Evolutionary conservation across 2,329 filamentous ascomycete species (phyloP), one percentile per base, ranked within the genome.

Genomic region (Ophiostoma fasciatum): DNA sequence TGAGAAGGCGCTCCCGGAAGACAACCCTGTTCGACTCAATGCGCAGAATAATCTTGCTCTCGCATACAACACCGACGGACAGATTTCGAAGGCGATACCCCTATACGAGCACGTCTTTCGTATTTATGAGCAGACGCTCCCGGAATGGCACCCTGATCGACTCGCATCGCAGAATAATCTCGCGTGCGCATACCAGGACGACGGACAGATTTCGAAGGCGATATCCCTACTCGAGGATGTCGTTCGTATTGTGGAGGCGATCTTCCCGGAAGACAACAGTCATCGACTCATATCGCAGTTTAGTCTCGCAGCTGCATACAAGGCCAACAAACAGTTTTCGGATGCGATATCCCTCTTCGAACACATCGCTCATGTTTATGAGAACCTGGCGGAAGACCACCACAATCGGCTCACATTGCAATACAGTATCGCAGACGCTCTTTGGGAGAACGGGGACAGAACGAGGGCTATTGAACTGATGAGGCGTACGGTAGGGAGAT

Each of bases 191-290:
- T 48, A 53, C 33, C 13, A n/a, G 7, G 31, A 17, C 20, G 41
- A 51, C 30, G 40, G 45, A 28, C 48, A 49, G 35, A 35, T 45
- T 12, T 34, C 44, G 31, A 34, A 48, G 23, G 47, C 48, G 17
- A 27, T 46, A 19, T n/a, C 15, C 32, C 36, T 14, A 35, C 34
- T 33, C 26, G 29, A 17, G 5, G 27, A 33, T 23, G 37, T 36
- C 14, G 22, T 19, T 21, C 28, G 38, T n/a, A 29, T 34, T 15
- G 15, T 26, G 20, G 33, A 22, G 10, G 10, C 36, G 15, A 39
- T 31, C 23, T 34, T 42, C 19, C 31, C 26, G 13, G 39, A 36
- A 31, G 17, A 31, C 34, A 22, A 37, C 35, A 18, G 17, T 28
- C n/a, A 28, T 28, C 35, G 35, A 13, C 35, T 37, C 15, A 23